These are phyloP conservation scores for Orbilia oligospora DNA, from an alignment of 2,329 filamentous ascomycete genomes.

Conservation along the genomic window DNA sequence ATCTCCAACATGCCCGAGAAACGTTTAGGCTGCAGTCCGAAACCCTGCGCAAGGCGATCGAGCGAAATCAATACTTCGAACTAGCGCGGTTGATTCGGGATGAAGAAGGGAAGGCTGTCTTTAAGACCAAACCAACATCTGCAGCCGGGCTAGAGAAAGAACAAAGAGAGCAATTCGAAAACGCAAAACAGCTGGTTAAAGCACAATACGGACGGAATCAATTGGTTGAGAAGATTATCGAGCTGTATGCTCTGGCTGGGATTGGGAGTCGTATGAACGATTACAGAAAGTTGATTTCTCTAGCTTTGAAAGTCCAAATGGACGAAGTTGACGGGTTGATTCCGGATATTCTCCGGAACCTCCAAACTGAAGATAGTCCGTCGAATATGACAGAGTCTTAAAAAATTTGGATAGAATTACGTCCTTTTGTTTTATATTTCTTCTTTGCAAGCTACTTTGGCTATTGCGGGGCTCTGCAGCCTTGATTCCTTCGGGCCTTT, in stretches of 20 bases:
- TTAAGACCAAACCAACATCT: conserved; percentile 61
- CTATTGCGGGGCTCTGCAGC: no score
- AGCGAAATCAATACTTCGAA: conserved; percentile 59
- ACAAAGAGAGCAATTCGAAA: conserved; percentile 62
- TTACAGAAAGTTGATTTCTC: conserved; percentile 64
- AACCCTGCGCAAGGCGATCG: conserved; percentile 47
- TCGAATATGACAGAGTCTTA: conserved; percentile 44
- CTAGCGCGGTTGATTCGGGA: conserved; percentile 46
- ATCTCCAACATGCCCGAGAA: conserved; percentile 50
- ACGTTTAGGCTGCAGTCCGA: conserved; percentile 48
- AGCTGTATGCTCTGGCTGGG: conserved; percentile 63
- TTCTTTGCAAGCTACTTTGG: no score
- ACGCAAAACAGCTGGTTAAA: conserved; percentile 62
- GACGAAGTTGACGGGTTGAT: conserved; percentile 64
- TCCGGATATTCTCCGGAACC: conserved; percentile 64
- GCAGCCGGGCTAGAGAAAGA: conserved; percentile 62
- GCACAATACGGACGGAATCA: conserved; percentile 62
- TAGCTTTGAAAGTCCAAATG: conserved; percentile 63
- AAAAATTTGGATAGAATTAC: neutral
- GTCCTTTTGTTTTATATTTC: conserved; percentile 1
- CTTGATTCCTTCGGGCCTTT: no score
- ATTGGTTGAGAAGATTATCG: conserved; percentile 64
- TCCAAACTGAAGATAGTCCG: conserved; percentile 62
- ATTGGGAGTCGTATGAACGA: conserved; percentile 64
- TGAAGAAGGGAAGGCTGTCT: conserved; percentile 43